Evolutionary conservation across 805 yeast genomes (phyloP).

Genomic region (Cyberlindnera subsufficiens): DNA sequence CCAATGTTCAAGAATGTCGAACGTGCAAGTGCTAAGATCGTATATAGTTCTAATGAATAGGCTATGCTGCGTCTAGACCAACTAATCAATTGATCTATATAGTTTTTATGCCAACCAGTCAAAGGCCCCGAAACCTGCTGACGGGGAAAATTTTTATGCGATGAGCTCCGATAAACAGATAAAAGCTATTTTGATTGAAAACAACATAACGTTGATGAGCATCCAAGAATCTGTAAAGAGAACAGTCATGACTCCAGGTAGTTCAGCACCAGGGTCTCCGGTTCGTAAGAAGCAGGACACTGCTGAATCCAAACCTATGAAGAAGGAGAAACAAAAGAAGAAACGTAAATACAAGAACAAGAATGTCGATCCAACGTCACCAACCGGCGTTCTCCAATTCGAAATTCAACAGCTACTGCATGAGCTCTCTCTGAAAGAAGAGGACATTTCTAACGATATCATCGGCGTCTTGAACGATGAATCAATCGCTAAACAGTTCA

Average conservation of each 20-base stretch:
- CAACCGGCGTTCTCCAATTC: constrained; percentile 68
- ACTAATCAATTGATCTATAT: neutral
- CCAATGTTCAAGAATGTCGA: constrained; percentile 65
- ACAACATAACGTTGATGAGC: neutral
- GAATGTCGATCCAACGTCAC: constrained; percentile 68
- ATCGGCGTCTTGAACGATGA: constrained; percentile 55
- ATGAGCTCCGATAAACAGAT: constrained; percentile 4
- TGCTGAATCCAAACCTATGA: neutral
- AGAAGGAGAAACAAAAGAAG: constrained; percentile 12
- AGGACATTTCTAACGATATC: constrained; percentile 60
- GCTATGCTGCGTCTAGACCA: neutral
- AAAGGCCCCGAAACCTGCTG: neutral
- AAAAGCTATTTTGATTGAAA: neutral
- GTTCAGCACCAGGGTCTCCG: neutral
- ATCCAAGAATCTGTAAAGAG: neutral
- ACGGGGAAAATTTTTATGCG: constrained; percentile 3
- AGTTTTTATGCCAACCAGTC: neutral
- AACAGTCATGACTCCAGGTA: constrained; percentile 8
- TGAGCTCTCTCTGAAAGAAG: constrained; percentile 34
- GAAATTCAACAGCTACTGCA: constrained; percentile 62
- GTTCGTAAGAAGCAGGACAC: constrained; percentile 5
- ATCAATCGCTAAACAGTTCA: constrained; percentile 39
- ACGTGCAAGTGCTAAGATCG: constrained; percentile 45
- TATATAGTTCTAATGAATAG: constrained; percentile 26
- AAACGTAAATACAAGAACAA: constrained; percentile 54